phyloP scores from a whole-genome alignment of 2,329 filamentous ascomycete species.

The Phaeosphaeria sp. region DNA sequence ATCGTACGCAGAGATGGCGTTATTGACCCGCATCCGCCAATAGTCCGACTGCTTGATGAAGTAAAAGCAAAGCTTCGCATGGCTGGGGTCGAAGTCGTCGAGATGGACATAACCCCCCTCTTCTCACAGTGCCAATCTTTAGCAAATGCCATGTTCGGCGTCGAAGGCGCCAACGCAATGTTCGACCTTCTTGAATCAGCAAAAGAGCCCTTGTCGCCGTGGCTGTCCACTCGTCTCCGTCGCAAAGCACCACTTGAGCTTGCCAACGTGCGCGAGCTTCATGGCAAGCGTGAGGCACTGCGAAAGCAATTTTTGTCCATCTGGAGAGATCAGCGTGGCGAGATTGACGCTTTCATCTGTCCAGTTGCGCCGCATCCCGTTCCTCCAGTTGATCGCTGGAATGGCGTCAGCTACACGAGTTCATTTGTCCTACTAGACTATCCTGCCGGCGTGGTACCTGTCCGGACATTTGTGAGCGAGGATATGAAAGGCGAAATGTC shows the following conservation, averaged over 20 bases:
- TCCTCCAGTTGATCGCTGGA: conserved; percentile 67
- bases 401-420: conserved; percentile 67
- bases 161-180: conserved; percentile 64
- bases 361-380: conserved; percentile 70
- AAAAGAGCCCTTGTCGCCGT: conserved; percentile 65
- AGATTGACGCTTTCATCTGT: conserved; percentile 67
- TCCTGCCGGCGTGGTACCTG: conserved; percentile 64
- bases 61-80: conserved; percentile 43
- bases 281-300: conserved; percentile 59
- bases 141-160: conserved; percentile 64
- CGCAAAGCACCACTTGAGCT: conserved; percentile 57
- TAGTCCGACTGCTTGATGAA: conserved; percentile 55
- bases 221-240: conserved; percentile 61
- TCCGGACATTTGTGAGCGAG: conserved; percentile 55
- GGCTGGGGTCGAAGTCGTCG: conserved; percentile 62
- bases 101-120: conserved; percentile 60
- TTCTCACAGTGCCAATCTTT: conserved; percentile 64
- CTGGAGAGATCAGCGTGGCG: conserved; percentile 57
- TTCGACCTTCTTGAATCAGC: conserved; percentile 63
- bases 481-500: conserved; percentile 60
- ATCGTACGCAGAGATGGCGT: conserved; percentile 59
- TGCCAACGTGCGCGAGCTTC: conserved; percentile 58
- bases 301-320: conserved; percentile 64
- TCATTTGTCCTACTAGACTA: conserved; percentile 69
- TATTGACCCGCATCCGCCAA: conserved; percentile 59